These are phyloP conservation scores for Colletotrichum sp. DNA, from an alignment of 2,329 filamentous ascomycete species.

Conservation along the genomic window DNA sequence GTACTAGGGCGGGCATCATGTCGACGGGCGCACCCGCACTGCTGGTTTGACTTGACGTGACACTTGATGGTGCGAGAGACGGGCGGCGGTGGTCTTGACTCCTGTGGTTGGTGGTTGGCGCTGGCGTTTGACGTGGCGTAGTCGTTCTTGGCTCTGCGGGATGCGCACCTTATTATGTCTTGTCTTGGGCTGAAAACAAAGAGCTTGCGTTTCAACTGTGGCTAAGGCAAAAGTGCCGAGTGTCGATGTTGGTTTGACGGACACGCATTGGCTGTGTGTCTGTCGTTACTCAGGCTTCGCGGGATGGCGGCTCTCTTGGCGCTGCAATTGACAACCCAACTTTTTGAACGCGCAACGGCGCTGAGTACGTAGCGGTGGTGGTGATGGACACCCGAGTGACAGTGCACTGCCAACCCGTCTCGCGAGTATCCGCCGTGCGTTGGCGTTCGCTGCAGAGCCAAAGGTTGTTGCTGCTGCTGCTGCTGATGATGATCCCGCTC, in stretches of 20 bases:
- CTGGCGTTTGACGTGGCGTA: background rate
- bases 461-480: background rate
- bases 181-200: background rate
- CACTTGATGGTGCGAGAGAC: background rate
- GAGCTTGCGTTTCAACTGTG: conserved; percentile 3
- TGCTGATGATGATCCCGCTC: background rate
- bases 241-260: background rate
- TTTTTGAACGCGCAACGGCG: background rate
- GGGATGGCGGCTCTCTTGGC: background rate
- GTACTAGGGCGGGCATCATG: conserved; percentile 11
- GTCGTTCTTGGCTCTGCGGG: background rate
- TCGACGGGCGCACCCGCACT: conserved; percentile 6
- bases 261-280: background rate
- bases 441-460: background rate
- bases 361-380: background rate
- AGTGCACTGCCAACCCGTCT: background rate
- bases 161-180: background rate
- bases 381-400: background rate
- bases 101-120: background rate
- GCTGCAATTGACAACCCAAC: background rate
- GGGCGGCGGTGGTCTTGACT: background rate
- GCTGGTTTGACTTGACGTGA: background rate
- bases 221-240: background rate
- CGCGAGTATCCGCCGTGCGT: background rate
- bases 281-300: background rate